Evolutionary conservation across 2,329 filamentous ascomycete genomes (phyloP), one percentile per base, ranked within the genome.

Genomic region (Pseudopithomyces maydicus): DNA sequence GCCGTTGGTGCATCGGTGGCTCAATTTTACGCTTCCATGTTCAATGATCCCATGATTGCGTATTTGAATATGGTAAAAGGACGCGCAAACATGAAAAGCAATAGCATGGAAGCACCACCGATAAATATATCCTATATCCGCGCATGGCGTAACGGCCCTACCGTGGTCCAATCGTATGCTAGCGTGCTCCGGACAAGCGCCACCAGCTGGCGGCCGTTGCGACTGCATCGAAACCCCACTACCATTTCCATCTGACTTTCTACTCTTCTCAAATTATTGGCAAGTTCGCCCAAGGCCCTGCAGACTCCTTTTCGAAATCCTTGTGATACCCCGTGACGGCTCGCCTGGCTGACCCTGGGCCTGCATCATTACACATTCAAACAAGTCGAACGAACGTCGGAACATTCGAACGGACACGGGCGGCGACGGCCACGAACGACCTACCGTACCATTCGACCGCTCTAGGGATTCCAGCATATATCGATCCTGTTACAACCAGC

Each of bases 161-260:
- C 11, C 2, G 15, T 20, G 6, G 14, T 14, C 48, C 48, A 51
- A 51, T 51, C 48, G 42, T 36, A 41, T 51, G 48, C 36, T 51
- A 51, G 48, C 38, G 48, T 38, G 36, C 36, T 51, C 48, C 23
- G 36, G 36, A 26, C 26, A 41, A 43, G 48, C 20, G 48, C 22
- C 48, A 33, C 38, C 22, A 26, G 38, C 38, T 26, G 26, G 48
- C 38, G 17, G 26, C 48, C 38, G 38, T 42, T 35, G 36, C 48
- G 48, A 51, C 48, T 49, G 23, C 48, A 33, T 43, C 38, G 22
- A 51, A 33, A 38, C 23, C 48, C 48, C 36, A 17, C 23, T 17
- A 41, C 48, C 48, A 22, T 41, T 41, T 10, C 39, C 35, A 12
- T 19, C 10, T 41, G 12, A 3, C 47, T 50, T 15, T 29, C 15